A percentile compares a stretch with the other conserved stretches of the same genome.
Conservation (phyloP, 2,329 filamentous ascomycete genomes). For the Fusarium sp. region DNA sequence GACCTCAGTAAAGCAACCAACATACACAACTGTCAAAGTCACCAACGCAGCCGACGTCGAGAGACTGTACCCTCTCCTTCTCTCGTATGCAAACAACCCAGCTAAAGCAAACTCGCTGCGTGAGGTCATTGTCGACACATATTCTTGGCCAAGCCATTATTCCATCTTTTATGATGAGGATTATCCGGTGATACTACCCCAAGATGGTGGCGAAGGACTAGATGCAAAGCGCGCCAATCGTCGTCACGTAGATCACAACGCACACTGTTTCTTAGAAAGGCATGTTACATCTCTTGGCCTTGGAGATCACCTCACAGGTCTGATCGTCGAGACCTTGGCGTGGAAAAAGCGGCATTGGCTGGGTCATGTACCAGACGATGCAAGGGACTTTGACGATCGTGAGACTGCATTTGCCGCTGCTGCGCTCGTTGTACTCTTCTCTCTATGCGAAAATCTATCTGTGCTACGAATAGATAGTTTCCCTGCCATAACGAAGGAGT, state of each 20-base stretch:
- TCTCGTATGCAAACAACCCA: neutral
- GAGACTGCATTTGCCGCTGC: neutral
- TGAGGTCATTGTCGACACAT: neutral
- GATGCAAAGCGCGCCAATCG: constrained; percentile 18
- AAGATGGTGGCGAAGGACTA: constrained; percentile 9
- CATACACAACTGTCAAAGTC: neutral
- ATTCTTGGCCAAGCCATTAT: neutral
- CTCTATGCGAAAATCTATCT: constrained; percentile 8
- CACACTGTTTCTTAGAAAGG: neutral
- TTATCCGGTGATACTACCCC: neutral
- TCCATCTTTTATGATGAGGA: neutral
- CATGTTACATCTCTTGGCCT: constrained; percentile 12
- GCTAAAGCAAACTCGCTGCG: neutral
- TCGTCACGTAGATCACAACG: neutral
- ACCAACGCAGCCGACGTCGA: neutral
- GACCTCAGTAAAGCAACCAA: neutral
- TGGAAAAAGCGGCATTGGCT: constrained; percentile 5
- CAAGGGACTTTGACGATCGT: neutral
- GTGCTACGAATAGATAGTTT: constrained; percentile 4
- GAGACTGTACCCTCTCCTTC: neutral
- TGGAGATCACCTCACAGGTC: neutral
- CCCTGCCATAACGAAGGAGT: neutral
- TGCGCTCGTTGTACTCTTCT: constrained; percentile 13
- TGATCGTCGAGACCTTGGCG: constrained; percentile 3
- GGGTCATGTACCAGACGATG: neutral